A percentile compares a stretch with the other conserved stretches of the same genome.
These are phyloP conservation scores for Citrus reticulata DNA, from an alignment of 345 rosid species.

Conservation along the genomic window DNA sequence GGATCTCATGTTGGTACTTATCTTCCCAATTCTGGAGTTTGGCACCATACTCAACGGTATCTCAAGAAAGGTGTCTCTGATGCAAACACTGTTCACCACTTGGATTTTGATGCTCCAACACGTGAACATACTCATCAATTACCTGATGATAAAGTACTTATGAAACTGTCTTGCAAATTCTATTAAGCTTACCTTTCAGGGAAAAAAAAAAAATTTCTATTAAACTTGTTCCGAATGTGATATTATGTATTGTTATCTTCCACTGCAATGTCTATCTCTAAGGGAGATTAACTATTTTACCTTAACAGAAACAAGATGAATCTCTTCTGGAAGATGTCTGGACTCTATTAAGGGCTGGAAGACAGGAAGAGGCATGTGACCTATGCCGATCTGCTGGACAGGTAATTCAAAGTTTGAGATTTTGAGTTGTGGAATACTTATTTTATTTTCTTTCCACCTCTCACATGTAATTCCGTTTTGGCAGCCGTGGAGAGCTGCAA, in stretches of 20 bases:
- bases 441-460: constrained; percentile 3
- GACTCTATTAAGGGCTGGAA: constrained; percentile 93
- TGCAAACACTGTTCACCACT: constrained; percentile 67
- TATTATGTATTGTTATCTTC: not conserved
- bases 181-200: not conserved
- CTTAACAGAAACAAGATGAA: constrained; percentile 85
- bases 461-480: constrained; percentile 9
- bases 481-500: constrained; percentile 98
- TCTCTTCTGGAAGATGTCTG: constrained; percentile 95
- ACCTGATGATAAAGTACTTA: constrained; percentile 75
- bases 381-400: constrained; percentile 98
- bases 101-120: constrained; percentile 99
- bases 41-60: constrained; percentile 90
- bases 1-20: constrained; percentile 97
- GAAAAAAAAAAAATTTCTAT: no score
- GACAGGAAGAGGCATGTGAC: constrained; percentile 85
- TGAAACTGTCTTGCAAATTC: not conserved
- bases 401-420: constrained; percentile 37
- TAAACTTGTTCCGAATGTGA: not conserved
- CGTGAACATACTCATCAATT: constrained; percentile 83
- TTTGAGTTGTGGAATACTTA: not conserved
- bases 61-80: constrained; percentile 58
- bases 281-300: constrained; percentile 18
- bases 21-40: constrained; percentile 90
- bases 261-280: not conserved